A percentile compares a stretch with the other conserved stretches of the same genome.
phyloP scores from a whole-genome alignment of 179 eudicot species.

The Carnegiea gigantea region DNA sequence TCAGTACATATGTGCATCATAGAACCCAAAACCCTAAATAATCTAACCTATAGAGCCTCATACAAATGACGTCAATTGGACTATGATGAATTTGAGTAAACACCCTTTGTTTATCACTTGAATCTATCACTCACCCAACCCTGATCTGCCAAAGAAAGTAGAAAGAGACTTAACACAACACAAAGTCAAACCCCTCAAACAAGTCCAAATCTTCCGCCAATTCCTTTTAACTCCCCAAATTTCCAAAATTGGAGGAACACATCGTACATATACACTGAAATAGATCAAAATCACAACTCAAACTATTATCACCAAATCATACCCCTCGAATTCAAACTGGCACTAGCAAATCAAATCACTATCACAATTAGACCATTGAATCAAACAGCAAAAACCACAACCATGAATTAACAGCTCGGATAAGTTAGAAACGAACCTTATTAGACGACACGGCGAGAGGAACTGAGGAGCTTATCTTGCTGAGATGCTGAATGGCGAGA shows the following conservation, averaged over 20 bases:
- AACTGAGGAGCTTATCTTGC: background rate
- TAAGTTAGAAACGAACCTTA: background rate
- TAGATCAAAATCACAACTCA: background rate
- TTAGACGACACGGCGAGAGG: background rate
- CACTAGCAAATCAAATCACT: background rate
- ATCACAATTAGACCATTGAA: background rate
- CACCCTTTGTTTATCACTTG: background rate
- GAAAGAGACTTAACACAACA: background rate
- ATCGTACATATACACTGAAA: background rate
- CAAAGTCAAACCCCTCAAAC: conserved; percentile 13
- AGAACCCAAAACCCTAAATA: background rate
- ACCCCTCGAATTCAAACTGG: conserved; percentile 1
- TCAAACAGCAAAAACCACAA: conserved; percentile 9
- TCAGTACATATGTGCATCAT: conserved; percentile 1
- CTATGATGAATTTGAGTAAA: background rate
- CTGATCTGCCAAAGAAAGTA: conserved; percentile 14
- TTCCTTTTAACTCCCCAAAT: background rate
- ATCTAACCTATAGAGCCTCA: too few species aligned
- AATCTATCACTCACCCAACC: conserved; percentile 2
- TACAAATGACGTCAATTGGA: too few species aligned
- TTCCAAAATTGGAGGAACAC: background rate
- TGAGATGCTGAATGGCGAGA: background rate
- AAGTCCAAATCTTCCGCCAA: conserved; percentile 3
- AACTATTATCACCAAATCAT: background rate
- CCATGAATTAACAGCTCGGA: background rate